Conservation (phyloP, 306 rosid species). For the Vigna mungo region DNA sequence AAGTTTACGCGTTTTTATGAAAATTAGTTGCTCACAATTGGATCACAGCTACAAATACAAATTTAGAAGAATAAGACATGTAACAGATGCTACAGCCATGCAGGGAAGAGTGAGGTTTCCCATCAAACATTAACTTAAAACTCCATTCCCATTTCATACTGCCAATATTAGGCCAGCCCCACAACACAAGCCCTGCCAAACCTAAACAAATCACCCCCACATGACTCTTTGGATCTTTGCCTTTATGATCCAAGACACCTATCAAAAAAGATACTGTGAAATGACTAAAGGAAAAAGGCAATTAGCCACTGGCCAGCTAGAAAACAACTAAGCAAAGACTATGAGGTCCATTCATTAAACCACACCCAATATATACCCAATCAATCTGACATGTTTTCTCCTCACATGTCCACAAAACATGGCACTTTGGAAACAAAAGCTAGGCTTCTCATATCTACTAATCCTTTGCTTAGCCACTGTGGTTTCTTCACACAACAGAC, state of each 20-base stretch:
- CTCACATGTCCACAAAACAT: slow-evolving; percentile 46
- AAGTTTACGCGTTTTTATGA: slow-evolving; percentile 35
- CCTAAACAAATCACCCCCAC: slow-evolving; percentile 56
- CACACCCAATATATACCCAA: slow-evolving; percentile 54
- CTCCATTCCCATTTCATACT: slow-evolving; percentile 41
- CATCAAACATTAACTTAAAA: slow-evolving; percentile 46
- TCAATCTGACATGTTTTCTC: slow-evolving; percentile 25
- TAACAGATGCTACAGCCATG: slow-evolving; percentile 34
- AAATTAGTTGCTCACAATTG: slow-evolving; percentile 35
- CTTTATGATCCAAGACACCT: slow-evolving; percentile 49
- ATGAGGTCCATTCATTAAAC: slow-evolving; percentile 43
- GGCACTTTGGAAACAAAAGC: slow-evolving; percentile 56
- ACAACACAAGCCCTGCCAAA: slow-evolving; percentile 56
- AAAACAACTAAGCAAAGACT: slow-evolving; percentile 76
- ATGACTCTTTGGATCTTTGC: slow-evolving; percentile 51
- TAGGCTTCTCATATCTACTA: slow-evolving; percentile 45
- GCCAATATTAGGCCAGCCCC: slow-evolving; percentile 55
- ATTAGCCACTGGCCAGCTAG: slow-evolving; percentile 68
- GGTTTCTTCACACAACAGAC: slow-evolving; percentile 62
- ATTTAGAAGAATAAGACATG: slow-evolving; percentile 36
- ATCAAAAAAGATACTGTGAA: slow-evolving; percentile 43
- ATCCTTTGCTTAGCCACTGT: slow-evolving; percentile 49
- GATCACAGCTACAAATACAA: slow-evolving; percentile 43
- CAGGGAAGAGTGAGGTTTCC: slow-evolving; percentile 33
- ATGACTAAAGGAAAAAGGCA: slow-evolving; percentile 43